Conservation (phyloP, 1,284 basidiomycete species). For the Sphagnurus paluster region DNA sequence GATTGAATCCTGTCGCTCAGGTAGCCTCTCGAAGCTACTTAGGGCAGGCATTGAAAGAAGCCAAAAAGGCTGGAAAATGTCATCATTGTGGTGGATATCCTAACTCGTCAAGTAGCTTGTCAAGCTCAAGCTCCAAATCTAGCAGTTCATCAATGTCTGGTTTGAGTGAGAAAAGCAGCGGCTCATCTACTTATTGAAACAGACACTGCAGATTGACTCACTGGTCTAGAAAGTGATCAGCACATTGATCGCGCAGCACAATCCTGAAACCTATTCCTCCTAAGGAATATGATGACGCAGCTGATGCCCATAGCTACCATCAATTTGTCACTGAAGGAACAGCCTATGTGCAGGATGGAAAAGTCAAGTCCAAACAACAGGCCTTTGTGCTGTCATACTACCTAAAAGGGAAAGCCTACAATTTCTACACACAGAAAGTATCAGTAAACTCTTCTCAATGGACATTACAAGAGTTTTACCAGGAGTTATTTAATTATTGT, state of each 20-base stretch:
- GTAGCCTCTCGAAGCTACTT: neutral
- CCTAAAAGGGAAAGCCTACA: conserved; percentile 34
- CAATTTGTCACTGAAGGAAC: conserved; percentile 30
- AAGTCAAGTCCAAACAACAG: conserved; percentile 18
- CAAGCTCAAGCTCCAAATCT: neutral
- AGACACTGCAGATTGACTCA: too few relatives aligned
- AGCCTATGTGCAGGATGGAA: conserved; percentile 26
- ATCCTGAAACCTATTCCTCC: conserved; percentile 25
- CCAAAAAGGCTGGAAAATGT: too few relatives aligned
- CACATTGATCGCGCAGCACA: neutral
- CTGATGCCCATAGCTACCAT: conserved; percentile 25
- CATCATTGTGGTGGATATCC: neutral
- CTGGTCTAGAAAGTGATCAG: neutral
- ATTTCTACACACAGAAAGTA: conserved; percentile 38
- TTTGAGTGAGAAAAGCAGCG: neutral
- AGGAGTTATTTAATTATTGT: conserved; percentile 39
- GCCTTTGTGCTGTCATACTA: conserved; percentile 27
- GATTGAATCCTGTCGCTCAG: neutral
- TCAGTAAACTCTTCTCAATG: conserved; percentile 24
- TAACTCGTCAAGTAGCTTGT: neutral
- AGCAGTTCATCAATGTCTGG: neutral
- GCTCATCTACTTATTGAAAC: neutral
- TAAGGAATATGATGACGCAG: conserved; percentile 28
- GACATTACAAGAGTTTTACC: conserved; percentile 30
- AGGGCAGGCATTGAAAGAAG: neutral